A percentile compares a stretch with the other conserved stretches of the same genome.
Evolutionary conservation across 345 rosid species (phyloP).

Genomic region (rapeseed (Brassica napus)): DNA sequence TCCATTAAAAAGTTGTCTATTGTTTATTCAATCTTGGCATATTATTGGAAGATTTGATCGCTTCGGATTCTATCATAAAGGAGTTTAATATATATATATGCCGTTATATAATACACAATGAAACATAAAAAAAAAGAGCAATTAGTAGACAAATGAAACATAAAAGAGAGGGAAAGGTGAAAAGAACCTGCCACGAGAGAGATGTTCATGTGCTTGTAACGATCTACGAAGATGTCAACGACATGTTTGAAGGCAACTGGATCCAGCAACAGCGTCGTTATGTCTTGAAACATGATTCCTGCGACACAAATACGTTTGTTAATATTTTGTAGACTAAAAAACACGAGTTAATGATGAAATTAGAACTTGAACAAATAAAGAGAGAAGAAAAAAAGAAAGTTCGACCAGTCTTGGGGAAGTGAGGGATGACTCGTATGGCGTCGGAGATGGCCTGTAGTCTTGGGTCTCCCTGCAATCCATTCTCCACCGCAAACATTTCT

Average conservation of each 20-base stretch:
- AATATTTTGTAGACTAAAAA: not conserved
- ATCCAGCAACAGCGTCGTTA: constrained; percentile 82
- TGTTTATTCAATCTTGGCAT: constrained; percentile 27
- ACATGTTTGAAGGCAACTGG: constrained; percentile 87
- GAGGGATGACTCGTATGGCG: constrained; percentile 45
- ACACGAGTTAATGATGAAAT: not conserved
- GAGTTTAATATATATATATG: not conserved
- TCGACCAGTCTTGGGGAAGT: constrained; percentile 42
- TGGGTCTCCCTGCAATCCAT: constrained; percentile 42
- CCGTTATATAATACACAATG: not conserved
- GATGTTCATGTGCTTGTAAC: constrained; percentile 81
- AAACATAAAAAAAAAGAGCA: not conserved
- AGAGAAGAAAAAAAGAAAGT: not conserved
- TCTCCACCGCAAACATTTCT: constrained; percentile 42
- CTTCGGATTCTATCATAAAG: constrained; percentile 27
- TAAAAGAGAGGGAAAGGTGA: constrained; percentile 3
- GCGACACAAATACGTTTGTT: not conserved
- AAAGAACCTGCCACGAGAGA: constrained; percentile 87
- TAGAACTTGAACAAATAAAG: not conserved
- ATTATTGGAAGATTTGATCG: constrained; percentile 21
- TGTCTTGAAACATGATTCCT: constrained; percentile 99
- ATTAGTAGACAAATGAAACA: not conserved
- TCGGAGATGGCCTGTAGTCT: constrained; percentile 41
- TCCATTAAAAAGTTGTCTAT: constrained; percentile 21
- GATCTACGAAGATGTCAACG: constrained; percentile 90